Base-by-base conservation (phyloP, 768 basidiomycete genomes). In the Mycena olivaceomarginata region DNA sequence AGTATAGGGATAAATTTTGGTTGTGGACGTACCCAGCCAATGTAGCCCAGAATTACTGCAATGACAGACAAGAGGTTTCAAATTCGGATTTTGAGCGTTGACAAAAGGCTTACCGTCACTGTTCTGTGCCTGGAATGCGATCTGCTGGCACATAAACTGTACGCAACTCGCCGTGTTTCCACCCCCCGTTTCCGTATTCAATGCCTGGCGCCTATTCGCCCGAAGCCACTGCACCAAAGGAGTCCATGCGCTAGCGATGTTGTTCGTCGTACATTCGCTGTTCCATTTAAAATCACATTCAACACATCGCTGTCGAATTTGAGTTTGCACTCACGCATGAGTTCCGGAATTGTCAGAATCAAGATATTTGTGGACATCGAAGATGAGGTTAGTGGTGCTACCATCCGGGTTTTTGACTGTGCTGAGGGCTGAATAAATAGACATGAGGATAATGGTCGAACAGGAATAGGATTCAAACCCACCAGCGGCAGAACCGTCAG, bases 321-420 rank as follows among this genome's bases (percentile, higher is more conserved):
- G 62, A 41, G 43, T 37, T 8, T 45, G 43, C 43, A 81, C 81
- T 59, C 70, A 83, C 83, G 70, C 22, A 72, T 83, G 77, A 4
- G 79, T 85, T 67, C 67, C 86, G 75, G 87, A 90, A 81, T 88
- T 89, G 79, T 92, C 91, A 13, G 79, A 85, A 82, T 93, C 92
- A 65, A 91, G 88, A 83, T 92, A 93, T 80, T 91, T 90, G 87
- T 93, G 92, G 6, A 92, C 91, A 80, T 93, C 93, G 79, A 93
- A 89, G 77, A 93, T 84, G 53, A 93, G 86, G 79, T 87, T 86
- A 41, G 83, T 87, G 16, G 72, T 86, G 31, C 83, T 85, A 9
- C 90, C 88, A 75, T 91, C 90, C 46, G 86, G 87, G 79, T 90
- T 90, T 15, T 53, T 85, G 48, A 91, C 88, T 46, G 77, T 85